A percentile compares a stretch with the other conserved stretches of the same genome.
These are phyloP conservation scores for Achaetomium macrosporum DNA, from an alignment of 2,329 filamentous ascomycete species.

Conservation along the genomic window DNA sequence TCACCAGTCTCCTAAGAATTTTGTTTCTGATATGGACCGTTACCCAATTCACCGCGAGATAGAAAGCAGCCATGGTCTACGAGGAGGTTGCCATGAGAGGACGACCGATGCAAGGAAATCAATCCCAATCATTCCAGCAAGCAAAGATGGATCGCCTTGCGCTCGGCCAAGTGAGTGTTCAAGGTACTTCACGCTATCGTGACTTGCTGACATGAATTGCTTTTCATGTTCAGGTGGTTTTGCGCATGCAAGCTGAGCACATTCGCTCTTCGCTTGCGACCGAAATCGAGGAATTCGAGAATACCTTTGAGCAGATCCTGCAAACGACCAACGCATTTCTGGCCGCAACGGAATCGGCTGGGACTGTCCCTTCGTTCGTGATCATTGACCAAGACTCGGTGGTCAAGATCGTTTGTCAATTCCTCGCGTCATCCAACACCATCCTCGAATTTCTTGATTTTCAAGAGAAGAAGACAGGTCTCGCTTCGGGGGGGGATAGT, in stretches of 20 bases:
- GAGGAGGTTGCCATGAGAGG: background rate
- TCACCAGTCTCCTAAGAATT: background rate
- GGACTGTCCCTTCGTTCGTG: constrained; percentile 1
- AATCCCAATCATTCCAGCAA: background rate
- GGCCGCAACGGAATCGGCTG: constrained; percentile 2
- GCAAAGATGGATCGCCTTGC: background rate
- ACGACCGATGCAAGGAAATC: background rate
- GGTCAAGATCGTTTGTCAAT: constrained; percentile 7
- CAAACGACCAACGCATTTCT: constrained; percentile 10
- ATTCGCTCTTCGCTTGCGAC: constrained; percentile 6
- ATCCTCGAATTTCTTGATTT: constrained; percentile 16
- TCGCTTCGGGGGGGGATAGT: constrained; percentile 12
- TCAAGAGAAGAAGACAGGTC: constrained; percentile 6
- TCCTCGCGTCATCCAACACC: constrained; percentile 12
- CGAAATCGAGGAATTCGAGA: constrained; percentile 15
- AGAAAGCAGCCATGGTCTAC: background rate
- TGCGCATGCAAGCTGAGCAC: constrained; percentile 11
- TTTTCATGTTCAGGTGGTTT: background rate
- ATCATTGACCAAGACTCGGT: constrained; percentile 6
- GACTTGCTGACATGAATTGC: background rate
- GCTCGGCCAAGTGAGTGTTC: constrained; percentile 3
- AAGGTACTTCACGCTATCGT: background rate
- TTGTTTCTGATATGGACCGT: background rate
- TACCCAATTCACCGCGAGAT: background rate
- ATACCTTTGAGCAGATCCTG: constrained; percentile 9